A percentile compares a stretch with the other conserved stretches of the same genome.
These are phyloP conservation scores for Prunella vulgaris DNA, from an alignment of 257 asterid species.

Conservation along the genomic window DNA sequence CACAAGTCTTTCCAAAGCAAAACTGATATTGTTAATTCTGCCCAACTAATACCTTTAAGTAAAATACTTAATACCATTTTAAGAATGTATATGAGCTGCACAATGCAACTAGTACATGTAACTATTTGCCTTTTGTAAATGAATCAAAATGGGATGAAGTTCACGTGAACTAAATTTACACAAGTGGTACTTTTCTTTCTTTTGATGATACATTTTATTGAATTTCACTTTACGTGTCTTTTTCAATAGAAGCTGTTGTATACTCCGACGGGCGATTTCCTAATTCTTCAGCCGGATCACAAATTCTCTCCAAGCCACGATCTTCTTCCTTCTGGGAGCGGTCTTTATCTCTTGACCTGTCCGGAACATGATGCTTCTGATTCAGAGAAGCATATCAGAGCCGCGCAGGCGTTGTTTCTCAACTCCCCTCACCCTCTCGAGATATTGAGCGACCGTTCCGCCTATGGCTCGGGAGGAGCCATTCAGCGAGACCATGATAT, in stretches of 20 bases:
- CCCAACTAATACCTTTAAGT: no score
- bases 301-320: conserved; percentile 83
- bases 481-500: conserved; percentile 90
- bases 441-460: conserved; percentile 76
- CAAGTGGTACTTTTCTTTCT: no score
- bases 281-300: conserved; percentile 86
- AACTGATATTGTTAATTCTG: no score
- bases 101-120: no score
- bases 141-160: no score
- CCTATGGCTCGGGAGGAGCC: conserved; percentile 82
- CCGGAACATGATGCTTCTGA: conserved; percentile 33
- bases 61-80: no score
- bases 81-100: no score
- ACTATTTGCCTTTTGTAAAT: no score
- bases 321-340: conserved; percentile 87
- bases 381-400: conserved; percentile 57
- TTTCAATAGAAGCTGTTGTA: conserved; percentile 66
- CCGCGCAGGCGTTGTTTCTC: conserved; percentile 57
- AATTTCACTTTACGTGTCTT: not conserved
- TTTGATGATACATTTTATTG: not conserved
- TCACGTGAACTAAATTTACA: no score
- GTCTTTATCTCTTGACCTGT: conserved; percentile 60
- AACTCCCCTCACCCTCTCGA: conserved; percentile 96
- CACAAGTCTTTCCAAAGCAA: no score
- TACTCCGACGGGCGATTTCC: conserved; percentile 80